A percentile compares a stretch with the other conserved stretches of the same genome.
phyloP scores from a whole-genome alignment of 2,329 filamentous ascomycete genomes.

The Hypoxylon sp. region DNA sequence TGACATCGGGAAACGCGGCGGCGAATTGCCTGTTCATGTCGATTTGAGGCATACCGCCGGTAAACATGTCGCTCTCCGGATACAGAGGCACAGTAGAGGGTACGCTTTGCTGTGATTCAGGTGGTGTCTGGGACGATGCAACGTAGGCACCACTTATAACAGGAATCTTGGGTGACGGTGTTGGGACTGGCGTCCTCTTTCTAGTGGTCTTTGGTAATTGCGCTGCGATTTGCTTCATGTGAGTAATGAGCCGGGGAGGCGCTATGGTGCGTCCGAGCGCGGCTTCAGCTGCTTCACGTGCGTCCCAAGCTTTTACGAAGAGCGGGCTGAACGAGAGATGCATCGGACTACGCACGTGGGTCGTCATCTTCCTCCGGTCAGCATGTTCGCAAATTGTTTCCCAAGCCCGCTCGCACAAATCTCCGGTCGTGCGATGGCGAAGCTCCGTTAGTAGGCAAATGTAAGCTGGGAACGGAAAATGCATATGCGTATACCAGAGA shows the following conservation, averaged over 20 bases:
- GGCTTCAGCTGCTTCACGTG: constrained; percentile 64
- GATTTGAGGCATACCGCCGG: constrained; percentile 42
- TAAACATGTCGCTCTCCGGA: constrained; percentile 46
- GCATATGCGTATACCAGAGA: constrained; percentile 71
- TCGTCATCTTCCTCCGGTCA: constrained; percentile 64
- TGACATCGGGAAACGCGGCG: constrained; percentile 52
- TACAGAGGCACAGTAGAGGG: constrained; percentile 46
- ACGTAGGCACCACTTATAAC: constrained; percentile 45
- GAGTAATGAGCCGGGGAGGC: constrained; percentile 63
- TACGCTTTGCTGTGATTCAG: constrained; percentile 34
- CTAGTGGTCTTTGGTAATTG: constrained; percentile 54
- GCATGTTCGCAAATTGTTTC: constrained; percentile 69
- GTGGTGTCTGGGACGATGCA: constrained; percentile 39
- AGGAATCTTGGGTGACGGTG: constrained; percentile 50
- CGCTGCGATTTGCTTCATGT: constrained; percentile 62
- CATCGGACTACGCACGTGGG: constrained; percentile 68
- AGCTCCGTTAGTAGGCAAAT: constrained; percentile 72
- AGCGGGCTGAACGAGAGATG: constrained; percentile 70
- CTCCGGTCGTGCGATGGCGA: constrained; percentile 66
- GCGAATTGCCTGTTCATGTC: constrained; percentile 52
- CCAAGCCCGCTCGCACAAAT: constrained; percentile 72
- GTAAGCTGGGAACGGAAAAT: constrained; percentile 74
- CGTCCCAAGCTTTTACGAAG: constrained; percentile 75
- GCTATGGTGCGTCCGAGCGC: constrained; percentile 60
- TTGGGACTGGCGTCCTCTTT: constrained; percentile 51